phyloP scores from a whole-genome alignment of 2,329 filamentous ascomycete genomes.

The Stagonosporopsis cucurbitacearum region DNA sequence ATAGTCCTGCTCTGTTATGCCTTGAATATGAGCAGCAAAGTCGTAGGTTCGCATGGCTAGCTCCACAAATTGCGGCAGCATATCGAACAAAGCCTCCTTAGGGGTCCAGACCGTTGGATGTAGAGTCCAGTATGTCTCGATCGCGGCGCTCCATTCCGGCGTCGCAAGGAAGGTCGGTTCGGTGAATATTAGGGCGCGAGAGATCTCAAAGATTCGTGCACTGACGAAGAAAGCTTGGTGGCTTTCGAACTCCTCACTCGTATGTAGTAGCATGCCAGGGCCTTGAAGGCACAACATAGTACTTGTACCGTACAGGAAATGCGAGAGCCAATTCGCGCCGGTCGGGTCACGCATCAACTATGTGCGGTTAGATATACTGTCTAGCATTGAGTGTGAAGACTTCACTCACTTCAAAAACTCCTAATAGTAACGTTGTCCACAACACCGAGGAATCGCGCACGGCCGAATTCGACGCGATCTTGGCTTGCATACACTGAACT shows the following conservation, averaged over 20 bases:
- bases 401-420: constrained; percentile 33
- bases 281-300: constrained; percentile 32
- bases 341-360: constrained; percentile 38
- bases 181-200: constrained; percentile 35
- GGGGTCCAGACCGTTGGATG: constrained; percentile 26
- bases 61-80: constrained; percentile 30
- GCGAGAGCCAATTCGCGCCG: constrained; percentile 36
- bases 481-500: constrained; percentile 21
- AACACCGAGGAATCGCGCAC: constrained; percentile 26
- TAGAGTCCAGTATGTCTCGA: constrained; percentile 26
- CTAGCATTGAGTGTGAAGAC: background rate
- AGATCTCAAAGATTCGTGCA: constrained; percentile 38
- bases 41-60: constrained; percentile 24
- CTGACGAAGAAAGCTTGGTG: constrained; percentile 34
- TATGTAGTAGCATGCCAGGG: constrained; percentile 16
- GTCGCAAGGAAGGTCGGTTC: constrained; percentile 31
- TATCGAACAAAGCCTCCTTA: constrained; percentile 37
- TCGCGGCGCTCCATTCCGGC: constrained; percentile 26
- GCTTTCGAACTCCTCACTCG: constrained; percentile 6
- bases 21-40: constrained; percentile 2
- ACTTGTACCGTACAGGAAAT: constrained; percentile 38
- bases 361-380: background rate
- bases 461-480: constrained; percentile 20
- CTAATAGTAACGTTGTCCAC: constrained; percentile 37
- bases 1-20: background rate